Evolutionary conservation across 495 filamentous ascomycete species (phyloP).

Genomic region (Astrocystis sublimbata): DNA sequence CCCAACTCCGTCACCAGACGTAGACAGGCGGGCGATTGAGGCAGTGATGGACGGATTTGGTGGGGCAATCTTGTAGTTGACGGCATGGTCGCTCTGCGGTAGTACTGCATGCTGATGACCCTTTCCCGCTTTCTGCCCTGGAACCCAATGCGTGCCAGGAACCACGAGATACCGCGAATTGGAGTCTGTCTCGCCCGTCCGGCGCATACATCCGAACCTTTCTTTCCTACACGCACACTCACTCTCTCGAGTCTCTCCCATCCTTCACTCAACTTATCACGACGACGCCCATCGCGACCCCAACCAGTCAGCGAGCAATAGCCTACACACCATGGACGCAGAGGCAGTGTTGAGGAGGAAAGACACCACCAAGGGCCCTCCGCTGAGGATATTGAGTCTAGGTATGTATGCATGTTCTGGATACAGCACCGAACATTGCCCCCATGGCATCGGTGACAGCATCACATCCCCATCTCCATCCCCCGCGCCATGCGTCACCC

Average conservation of each 20-base stretch:
- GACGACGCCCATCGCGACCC: neutral
- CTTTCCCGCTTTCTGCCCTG: no score
- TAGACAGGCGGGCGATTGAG: neutral
- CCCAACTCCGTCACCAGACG: conserved; percentile 12
- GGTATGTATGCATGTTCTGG: conserved; percentile 65
- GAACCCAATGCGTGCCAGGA: no score
- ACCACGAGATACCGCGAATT: neutral
- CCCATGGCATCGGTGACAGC: neutral
- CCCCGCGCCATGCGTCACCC: neutral
- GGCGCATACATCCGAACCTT: conserved; percentile 2
- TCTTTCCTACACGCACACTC: no score
- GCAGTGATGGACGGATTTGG: neutral
- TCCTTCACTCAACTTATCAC: neutral
- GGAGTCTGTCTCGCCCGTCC: conserved; percentile 3
- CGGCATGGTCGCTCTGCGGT: no score
- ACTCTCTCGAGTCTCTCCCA: no score
- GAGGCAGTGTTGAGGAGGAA: conserved; percentile 59
- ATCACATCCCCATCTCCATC: neutral
- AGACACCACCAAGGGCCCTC: conserved; percentile 93
- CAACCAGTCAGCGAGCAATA: conserved; percentile 3
- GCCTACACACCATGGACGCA: conserved; percentile 29
- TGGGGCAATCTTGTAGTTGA: conserved; percentile 10
- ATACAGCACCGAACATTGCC: neutral
- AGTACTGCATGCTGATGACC: no score
- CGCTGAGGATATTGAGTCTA: conserved; percentile 85